Evolutionary conservation across 2,329 filamentous ascomycete species (phyloP), one percentile per base, ranked within the genome.

Genomic region (Gliomastix tumulicola): DNA sequence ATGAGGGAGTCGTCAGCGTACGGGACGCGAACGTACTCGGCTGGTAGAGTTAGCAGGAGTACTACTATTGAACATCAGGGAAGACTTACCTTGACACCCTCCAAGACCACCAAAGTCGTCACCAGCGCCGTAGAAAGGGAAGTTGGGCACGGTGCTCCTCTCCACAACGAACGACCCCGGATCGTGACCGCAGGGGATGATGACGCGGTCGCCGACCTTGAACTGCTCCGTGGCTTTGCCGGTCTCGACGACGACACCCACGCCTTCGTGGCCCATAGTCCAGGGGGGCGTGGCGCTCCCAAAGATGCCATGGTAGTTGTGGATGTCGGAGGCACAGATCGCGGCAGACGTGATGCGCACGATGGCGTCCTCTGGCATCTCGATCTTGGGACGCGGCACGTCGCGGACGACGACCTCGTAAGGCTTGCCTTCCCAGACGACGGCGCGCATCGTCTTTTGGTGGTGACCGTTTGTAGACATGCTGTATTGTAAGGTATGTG

Each of bases 351-450:
- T 55, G 33, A 62, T 48, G 10, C 49, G 51, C 7, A 63, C 51
- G 22, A 66, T 45, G 4, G 52, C 59, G 43, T 66, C 62, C 12
- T 44, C 32, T 11, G 30, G 76, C 55, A 81, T 76, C 49, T 79
- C 60, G 16, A 84, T 62, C 48, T 67, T 70, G 2, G 79, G 79
- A 31, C 66, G 50, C 18, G 71, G 66, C 7, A 79, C 68, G 18
- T 82, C 71, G 47, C 76, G 69, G 34, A 83, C 70, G 15, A 70
- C 69, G 41, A 82, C 76, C 53, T 74, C 70, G 58, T 71, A 76
- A 1, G 76, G 71, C 17, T 28, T 28, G 4, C 25, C 25, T 28
- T 13, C 25, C 25, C 25, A 28, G 7, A n/a, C 13, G 25, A 28
- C 25, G 25, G 25, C 25, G n/a, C 17, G n/a, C 25, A 28, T 28